phyloP scores from a whole-genome alignment of 306 rosid genomes.

The Cicer yamashitae region DNA sequence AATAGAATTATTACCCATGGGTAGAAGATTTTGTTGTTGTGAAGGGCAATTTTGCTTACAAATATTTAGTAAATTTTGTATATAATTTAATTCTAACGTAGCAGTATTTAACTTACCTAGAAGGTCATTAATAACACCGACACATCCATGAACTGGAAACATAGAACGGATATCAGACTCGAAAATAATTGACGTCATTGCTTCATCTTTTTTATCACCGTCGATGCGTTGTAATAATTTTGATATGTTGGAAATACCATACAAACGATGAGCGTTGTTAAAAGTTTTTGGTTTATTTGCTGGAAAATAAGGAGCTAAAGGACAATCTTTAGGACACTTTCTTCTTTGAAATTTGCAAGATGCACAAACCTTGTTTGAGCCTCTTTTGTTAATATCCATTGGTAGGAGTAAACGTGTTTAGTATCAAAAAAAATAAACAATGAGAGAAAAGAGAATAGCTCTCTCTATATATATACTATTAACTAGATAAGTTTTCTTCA shows the following conservation, averaged over 20 bases:
- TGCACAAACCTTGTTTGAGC: conserved; percentile 63
- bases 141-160: conserved; percentile 53
- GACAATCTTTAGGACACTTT: conserved; percentile 56
- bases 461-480: too few relatives aligned
- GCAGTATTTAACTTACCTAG: not conserved
- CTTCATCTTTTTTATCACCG: conserved; percentile 41
- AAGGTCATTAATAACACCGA: conserved; percentile 33
- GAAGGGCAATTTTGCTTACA: too few relatives aligned
- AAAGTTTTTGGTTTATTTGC: conserved; percentile 55
- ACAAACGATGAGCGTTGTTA: conserved; percentile 63
- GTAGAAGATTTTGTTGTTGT: too few relatives aligned
- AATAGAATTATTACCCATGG: not conserved
- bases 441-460: too few relatives aligned
- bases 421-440: too few relatives aligned
- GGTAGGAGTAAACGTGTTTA: too few relatives aligned
- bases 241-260: conserved; percentile 58
- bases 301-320: conserved; percentile 60
- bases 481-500: too few relatives aligned
- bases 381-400: too few relatives aligned
- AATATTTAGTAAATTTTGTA: too few relatives aligned
- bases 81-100: too few relatives aligned
- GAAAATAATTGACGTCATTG: conserved; percentile 65
- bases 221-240: conserved; percentile 37
- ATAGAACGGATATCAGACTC: conserved; percentile 57
- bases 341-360: conserved; percentile 69